A percentile compares a stretch with the other conserved stretches of the same genome.
These are phyloP conservation scores for Pilasporangium apinafurcum DNA, from an alignment of 352 stramenopile species.

Conservation along the genomic window DNA sequence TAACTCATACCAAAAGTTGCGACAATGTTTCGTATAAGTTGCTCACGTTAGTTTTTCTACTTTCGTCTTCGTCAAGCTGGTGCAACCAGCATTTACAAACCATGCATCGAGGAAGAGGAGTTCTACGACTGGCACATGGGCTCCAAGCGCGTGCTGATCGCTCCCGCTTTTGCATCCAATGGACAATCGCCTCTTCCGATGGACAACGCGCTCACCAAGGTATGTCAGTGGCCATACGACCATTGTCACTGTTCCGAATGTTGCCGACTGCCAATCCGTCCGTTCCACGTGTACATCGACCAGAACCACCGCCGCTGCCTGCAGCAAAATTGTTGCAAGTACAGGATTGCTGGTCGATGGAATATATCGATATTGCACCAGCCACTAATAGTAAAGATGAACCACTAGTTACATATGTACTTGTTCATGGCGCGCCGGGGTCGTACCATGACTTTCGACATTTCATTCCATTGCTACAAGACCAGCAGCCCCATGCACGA, in stretches of 20 bases:
- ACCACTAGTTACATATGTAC: conserved; percentile 17
- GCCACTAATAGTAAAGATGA: neutral
- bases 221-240: no score
- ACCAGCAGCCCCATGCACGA: conserved; percentile 1
- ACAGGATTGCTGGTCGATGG: neutral
- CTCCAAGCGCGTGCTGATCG: no score
- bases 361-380: conserved; percentile 13
- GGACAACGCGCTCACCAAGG: no score
- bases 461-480: conserved; percentile 18
- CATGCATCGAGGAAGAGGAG: no score
- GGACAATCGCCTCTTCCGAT: no score
- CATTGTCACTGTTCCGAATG: conserved; percentile 1
- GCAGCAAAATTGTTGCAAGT: conserved; percentile 3
- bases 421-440: conserved; percentile 33
- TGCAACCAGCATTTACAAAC: no score
- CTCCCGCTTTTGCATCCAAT: no score
- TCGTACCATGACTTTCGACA: conserved; percentile 35
- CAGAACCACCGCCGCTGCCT: conserved; percentile 5
- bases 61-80: no score
- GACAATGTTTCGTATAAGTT: no score
- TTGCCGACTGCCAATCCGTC: conserved; percentile 3
- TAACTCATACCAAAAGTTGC: no score
- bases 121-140: no score
- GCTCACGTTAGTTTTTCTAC: no score
- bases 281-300: conserved; percentile 1